Evolutionary conservation across 345 rosid genomes (phyloP).

Genomic region (Jatropha curcas): DNA sequence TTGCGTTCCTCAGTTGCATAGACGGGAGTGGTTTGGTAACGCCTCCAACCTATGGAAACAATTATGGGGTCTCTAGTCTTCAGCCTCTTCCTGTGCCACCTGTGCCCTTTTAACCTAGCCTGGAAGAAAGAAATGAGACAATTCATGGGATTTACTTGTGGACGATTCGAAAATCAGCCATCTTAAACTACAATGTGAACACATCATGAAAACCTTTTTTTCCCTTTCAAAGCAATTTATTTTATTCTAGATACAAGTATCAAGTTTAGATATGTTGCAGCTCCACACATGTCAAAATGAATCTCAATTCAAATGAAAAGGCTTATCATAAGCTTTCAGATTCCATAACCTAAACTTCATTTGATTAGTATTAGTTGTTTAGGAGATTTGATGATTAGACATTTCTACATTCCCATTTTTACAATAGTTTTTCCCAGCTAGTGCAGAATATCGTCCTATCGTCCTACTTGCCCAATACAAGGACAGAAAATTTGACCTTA

Average conservation of each 20-base stretch:
- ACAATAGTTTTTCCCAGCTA: background rate
- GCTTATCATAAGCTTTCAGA: background rate
- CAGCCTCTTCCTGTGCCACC: conserved; percentile 91
- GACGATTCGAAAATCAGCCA: background rate
- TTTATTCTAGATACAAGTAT: background rate
- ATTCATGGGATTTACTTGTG: background rate
- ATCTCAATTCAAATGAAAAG: background rate
- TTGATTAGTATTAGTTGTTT: background rate
- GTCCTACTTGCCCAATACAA: background rate
- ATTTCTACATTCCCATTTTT: background rate
- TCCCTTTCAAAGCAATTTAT: background rate
- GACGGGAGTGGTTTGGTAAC: conserved; percentile 83
- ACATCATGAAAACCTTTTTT: background rate
- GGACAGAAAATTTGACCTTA: background rate
- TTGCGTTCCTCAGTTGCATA: conserved; percentile 79
- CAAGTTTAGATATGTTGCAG: background rate
- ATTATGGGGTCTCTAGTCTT: conserved; percentile 89
- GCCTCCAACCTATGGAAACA: conserved; percentile 95
- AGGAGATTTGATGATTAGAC: background rate
- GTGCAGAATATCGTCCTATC: background rate
- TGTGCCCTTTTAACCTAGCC: conserved; percentile 81
- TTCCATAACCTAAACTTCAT: background rate
- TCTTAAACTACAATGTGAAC: background rate
- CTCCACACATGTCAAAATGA: background rate
- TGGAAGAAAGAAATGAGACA: conserved; percentile 31